These are phyloP conservation scores for Gossypium davidsonii DNA, from an alignment of 441 rosid species.

Conservation along the genomic window DNA sequence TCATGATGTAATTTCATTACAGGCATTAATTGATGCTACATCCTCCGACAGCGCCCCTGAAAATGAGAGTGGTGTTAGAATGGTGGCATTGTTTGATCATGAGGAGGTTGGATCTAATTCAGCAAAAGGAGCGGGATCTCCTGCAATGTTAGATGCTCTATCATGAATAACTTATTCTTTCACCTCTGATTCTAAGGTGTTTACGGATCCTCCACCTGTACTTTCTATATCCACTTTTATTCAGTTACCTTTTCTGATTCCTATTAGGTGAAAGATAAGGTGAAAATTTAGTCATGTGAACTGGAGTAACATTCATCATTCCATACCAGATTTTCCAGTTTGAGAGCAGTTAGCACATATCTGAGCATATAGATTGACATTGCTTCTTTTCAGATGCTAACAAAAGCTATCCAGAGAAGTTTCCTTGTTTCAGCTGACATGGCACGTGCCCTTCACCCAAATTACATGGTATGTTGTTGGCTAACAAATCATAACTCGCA, in stretches of 20 bases:
- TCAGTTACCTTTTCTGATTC: neutral
- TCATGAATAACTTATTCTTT: constrained; percentile 74
- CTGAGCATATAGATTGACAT: neutral
- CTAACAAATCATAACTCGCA: neutral
- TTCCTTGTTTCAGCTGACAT: constrained; percentile 92
- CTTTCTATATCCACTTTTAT: neutral
- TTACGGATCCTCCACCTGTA: constrained; percentile 4
- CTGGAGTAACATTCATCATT: neutral
- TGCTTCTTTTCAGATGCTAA: constrained; percentile 51
- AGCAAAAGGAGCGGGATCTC: constrained; percentile 79
- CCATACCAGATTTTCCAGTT: neutral
- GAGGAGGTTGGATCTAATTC: no score
- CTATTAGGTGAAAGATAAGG: neutral
- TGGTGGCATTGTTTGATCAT: no score
- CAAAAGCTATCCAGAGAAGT: constrained; percentile 83
- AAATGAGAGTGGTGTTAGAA: no score
- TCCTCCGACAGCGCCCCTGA: no score
- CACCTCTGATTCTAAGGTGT: constrained; percentile 64
- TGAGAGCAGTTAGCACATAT: neutral
- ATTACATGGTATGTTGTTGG: constrained; percentile 50
- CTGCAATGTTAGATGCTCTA: constrained; percentile 88
- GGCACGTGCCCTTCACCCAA: constrained; percentile 99
- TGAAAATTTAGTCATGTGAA: neutral
- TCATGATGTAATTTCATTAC: no score
- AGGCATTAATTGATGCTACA: no score